Evolutionary conservation across 1,139 yeast species (phyloP).

Genomic region (Candida labiduridarum): DNA sequence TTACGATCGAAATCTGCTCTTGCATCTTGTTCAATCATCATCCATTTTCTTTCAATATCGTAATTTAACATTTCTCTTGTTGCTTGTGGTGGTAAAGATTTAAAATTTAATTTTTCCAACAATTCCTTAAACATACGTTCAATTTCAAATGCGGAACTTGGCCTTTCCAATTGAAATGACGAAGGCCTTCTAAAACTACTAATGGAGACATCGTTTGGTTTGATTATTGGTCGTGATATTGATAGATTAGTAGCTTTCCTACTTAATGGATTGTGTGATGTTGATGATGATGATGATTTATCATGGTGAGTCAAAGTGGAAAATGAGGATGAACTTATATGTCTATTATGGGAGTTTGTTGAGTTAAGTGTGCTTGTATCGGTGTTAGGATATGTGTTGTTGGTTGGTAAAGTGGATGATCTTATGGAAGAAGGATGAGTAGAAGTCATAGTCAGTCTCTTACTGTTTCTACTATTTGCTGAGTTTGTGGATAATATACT

Average conservation of each 20-base stretch:
- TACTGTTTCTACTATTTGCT: slow-evolving; percentile 33
- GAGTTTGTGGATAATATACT: slow-evolving; percentile 30
- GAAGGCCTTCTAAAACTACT: background rate
- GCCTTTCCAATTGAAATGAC: slow-evolving; percentile 49
- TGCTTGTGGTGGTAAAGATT: slow-evolving; percentile 75
- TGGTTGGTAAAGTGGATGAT: slow-evolving; percentile 1
- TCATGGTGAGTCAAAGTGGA: slow-evolving; percentile 37
- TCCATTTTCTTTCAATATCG: slow-evolving; percentile 83
- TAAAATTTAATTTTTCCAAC: slow-evolving; percentile 83
- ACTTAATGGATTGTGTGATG: slow-evolving; percentile 10
- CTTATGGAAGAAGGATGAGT: slow-evolving; percentile 2
- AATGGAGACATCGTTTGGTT: slow-evolving; percentile 22
- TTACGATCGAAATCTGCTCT: slow-evolving; percentile 71
- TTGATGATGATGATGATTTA: slow-evolving; percentile 20
- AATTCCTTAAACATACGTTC: slow-evolving; percentile 68
- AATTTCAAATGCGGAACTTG: slow-evolving; percentile 59
- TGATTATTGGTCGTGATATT: slow-evolving; percentile 36
- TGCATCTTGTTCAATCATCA: slow-evolving; percentile 86
- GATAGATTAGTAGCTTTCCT: slow-evolving; percentile 24
- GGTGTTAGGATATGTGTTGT: background rate
- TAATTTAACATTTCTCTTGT: slow-evolving; percentile 78
- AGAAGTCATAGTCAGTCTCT: slow-evolving; percentile 17
- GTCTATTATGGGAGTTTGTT: slow-evolving; percentile 43
- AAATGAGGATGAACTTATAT: slow-evolving; percentile 31
- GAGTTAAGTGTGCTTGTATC: slow-evolving; percentile 14